Conservation (phyloP, 176 grass and related monocot species). For the Calamus simplicifolius region DNA sequence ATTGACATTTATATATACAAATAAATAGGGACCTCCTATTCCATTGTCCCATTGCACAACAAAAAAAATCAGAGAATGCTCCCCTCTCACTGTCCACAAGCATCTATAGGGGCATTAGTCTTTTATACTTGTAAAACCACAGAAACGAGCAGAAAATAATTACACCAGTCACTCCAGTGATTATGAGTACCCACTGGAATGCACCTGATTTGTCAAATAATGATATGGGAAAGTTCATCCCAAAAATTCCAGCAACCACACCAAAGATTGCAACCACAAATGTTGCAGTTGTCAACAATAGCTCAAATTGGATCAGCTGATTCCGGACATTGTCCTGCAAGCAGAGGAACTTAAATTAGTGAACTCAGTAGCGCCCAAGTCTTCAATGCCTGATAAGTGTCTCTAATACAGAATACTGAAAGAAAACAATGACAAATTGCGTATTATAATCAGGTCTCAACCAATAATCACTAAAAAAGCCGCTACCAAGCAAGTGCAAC, state of each 20-base stretch:
- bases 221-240: slow-evolving; percentile 77
- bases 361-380: not conserved
- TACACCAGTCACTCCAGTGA: slow-evolving; percentile 34
- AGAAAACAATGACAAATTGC: not conserved
- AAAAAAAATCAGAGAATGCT: too few species aligned
- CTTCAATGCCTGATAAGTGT: not conserved
- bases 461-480: too few species aligned
- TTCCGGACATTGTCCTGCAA: slow-evolving; percentile 87
- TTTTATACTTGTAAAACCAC: slow-evolving; percentile 73
- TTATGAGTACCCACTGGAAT: slow-evolving; percentile 65
- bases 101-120: slow-evolving; percentile 61
- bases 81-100: too few species aligned
- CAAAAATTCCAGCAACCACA: slow-evolving; percentile 75
- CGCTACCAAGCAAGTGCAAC: too few species aligned
- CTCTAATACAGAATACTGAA: not conserved
- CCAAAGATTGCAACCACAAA: slow-evolving; percentile 92
- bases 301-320: slow-evolving; percentile 89
- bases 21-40: too few species aligned
- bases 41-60: too few species aligned
- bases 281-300: slow-evolving; percentile 77
- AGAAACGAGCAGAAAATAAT: slow-evolving; percentile 60
- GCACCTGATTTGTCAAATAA: slow-evolving; percentile 42
- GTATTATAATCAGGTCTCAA: too few species aligned
- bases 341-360: slow-evolving; percentile 10
- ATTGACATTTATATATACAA: too few species aligned